Evolutionary conservation across 2,329 filamentous ascomycete genomes (phyloP).

Genomic region (Chrysosporium queenslandicum): DNA sequence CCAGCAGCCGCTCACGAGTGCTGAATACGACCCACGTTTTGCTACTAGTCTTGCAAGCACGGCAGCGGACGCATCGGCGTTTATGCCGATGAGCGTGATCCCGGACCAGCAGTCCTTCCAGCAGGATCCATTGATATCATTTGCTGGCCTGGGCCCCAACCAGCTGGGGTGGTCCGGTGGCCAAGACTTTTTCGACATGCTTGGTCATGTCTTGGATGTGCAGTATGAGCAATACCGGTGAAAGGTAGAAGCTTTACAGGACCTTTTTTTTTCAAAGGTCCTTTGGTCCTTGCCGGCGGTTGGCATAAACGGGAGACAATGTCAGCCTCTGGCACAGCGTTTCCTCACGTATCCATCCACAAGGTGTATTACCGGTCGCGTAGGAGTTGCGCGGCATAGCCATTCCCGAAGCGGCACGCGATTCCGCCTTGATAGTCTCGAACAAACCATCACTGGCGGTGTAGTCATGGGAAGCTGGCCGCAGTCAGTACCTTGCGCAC

Average conservation of each 20-base stretch:
- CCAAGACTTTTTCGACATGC: conserved; percentile 21
- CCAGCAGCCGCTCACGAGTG: conserved; percentile 5
- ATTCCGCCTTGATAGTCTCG: too few species aligned
- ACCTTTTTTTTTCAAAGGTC: neutral
- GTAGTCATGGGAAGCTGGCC: too few species aligned
- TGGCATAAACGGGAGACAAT: neutral
- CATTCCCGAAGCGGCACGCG: too few species aligned
- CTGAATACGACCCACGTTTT: conserved; percentile 3
- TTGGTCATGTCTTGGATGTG: conserved; percentile 19
- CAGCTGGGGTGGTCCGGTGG: conserved; percentile 20
- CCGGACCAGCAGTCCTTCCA: conserved; percentile 14
- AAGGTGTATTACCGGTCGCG: too few species aligned
- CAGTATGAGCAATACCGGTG: conserved; percentile 19
- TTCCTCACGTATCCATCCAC: neutral
- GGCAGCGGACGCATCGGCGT: conserved; percentile 11
- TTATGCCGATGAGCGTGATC: conserved; percentile 11
- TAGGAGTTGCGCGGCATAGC: too few species aligned
- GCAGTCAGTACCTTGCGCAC: too few species aligned
- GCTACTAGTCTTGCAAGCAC: conserved; percentile 4
- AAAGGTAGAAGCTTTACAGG: neutral
- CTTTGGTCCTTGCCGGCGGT: neutral
- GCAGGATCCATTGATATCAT: conserved; percentile 19
- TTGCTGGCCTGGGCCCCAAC: conserved; percentile 19
- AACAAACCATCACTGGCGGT: too few species aligned
- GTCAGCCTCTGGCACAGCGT: neutral